Evolutionary conservation across 352 stramenopile species (phyloP), one percentile per base, ranked within the genome.

Genomic region (Albugo laibachii): DNA sequence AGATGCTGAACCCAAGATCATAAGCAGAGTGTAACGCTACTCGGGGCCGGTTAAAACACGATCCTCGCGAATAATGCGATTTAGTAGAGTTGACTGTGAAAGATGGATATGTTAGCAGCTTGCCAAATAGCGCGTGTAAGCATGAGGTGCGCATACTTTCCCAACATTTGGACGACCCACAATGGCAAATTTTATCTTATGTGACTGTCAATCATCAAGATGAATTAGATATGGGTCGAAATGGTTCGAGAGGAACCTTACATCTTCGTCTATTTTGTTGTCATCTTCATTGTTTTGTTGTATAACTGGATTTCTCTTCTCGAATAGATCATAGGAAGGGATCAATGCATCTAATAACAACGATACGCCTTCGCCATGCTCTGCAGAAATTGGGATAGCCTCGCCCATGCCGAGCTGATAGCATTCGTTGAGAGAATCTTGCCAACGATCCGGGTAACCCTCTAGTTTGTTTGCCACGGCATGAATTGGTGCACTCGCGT

Each of bases 401-500:
- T 61, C 59, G 24, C 73, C 73, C 45, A 86, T 66, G 36, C 73
- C 73, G 13, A 88, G 61, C 48, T 78, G 65, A 49, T 70, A 84
- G 58, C 71, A 88, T 35, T 88, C 70, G 54, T 80, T 83, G 1
- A 85, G 53, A 44, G 73, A 62, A 42, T 63, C 50, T 44, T 84
- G 58, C 69, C 73, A 88, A 14, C 74, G 66, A 15, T 69, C 65
- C 2, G 63, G 56, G 24, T 81, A 65, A 21, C 76, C 76, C 47
- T 88, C 76, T 41, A 84, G 39, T 52, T 88, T 88, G 50, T 88
- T 88, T 11, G 73, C 69, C 24, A 88, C 66, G 13, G 85, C 36
- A 45, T 88, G 76, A 20, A 88, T 61, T 0, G 70, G 69, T 13
- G 71, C 70, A 20, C 48, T 50, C 0, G 65, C 44, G 52, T 88